Evolutionary conservation across 2,329 filamentous ascomycete species (phyloP).

Genomic region (Colletotrichum sublineola): DNA sequence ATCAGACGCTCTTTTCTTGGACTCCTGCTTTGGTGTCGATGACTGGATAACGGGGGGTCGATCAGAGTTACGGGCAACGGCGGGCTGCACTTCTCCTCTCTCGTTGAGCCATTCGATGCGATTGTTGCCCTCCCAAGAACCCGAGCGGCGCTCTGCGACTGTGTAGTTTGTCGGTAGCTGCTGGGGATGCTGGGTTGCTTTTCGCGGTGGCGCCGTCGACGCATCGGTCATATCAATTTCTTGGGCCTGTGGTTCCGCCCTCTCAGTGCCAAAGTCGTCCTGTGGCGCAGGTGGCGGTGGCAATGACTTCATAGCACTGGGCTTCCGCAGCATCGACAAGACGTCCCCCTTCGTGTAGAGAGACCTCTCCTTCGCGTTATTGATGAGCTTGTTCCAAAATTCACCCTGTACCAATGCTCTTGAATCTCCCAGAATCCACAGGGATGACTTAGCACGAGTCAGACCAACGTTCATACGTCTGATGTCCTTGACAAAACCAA

Average conservation of each 20-base stretch:
- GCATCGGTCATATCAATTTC: constrained; percentile 42
- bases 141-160: constrained; percentile 16
- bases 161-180: constrained; percentile 11
- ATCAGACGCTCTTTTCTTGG: constrained; percentile 62
- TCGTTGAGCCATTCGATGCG: constrained; percentile 48
- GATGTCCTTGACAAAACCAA: constrained; percentile 98
- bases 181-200: constrained; percentile 9
- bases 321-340: constrained; percentile 61
- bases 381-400: constrained; percentile 90
- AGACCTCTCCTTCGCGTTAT: constrained; percentile 81
- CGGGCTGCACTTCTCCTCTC: constrained; percentile 46
- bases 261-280: constrained; percentile 22
- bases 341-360: constrained; percentile 80
- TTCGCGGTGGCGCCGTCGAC: constrained; percentile 5
- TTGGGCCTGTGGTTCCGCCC: background rate
- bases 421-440: constrained; percentile 97
- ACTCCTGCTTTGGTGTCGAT: constrained; percentile 44
- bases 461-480: constrained; percentile 99
- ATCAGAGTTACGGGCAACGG: constrained; percentile 28
- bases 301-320: constrained; percentile 50
- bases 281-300: constrained; percentile 46
- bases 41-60: constrained; percentile 57
- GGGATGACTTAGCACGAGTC: constrained; percentile 93
- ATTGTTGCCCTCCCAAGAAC: constrained; percentile 21
- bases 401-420: constrained; percentile 86